Base-by-base conservation (phyloP, 805 yeast genomes). In the Ogataea kodamae region DNA sequence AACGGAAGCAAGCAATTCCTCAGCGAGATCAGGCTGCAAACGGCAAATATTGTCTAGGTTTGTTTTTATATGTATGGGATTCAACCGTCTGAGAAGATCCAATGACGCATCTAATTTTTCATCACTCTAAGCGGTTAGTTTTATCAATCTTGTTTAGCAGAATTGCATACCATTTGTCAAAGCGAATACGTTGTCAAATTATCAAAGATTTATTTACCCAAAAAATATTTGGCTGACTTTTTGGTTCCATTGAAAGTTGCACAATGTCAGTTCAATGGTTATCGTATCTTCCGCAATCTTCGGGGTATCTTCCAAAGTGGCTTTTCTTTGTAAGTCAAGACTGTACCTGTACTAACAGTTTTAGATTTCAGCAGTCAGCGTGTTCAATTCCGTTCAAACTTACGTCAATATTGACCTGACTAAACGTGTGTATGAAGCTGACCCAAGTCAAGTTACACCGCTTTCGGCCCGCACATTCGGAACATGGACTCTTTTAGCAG, bases 391-490 rank as follows among this genome's bases (percentile, higher is more conserved):
- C 0, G 65, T 74, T 14, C 98, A 92, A 62, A 79, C 92, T 9
- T 92, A 89, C 61, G 58, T 75, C 28, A 75, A 86, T 20, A 68
- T 82, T 18, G 67, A 70, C 18, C 70, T 92, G 34, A 84, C 96
- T 3, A 76, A 82, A 47, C 70, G 78, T 45, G 97, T 92, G 6
- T 92, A 92, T 56, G 81, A 73, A 20, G 68, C 61, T 32, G 61
- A 72, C 28, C 87, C 89, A 10, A 45, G 54, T 5, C 74, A 82
- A 55, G 81, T 80, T 16, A 60, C 68, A 2, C 52, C 56, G 9
- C 67, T 92, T 46, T 78, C 92, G 48, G 96, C 96, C n/a, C 75
- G 98, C 51, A 90, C 98, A 0, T 92, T 92, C 59, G 98, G 98
- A 20, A 92, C 98, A 1, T 92, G 98, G 98, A 92, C 98, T 0